Evolutionary conservation across 805 yeast genomes (phyloP).

Genomic region (Priceomyces haplophilus): DNA sequence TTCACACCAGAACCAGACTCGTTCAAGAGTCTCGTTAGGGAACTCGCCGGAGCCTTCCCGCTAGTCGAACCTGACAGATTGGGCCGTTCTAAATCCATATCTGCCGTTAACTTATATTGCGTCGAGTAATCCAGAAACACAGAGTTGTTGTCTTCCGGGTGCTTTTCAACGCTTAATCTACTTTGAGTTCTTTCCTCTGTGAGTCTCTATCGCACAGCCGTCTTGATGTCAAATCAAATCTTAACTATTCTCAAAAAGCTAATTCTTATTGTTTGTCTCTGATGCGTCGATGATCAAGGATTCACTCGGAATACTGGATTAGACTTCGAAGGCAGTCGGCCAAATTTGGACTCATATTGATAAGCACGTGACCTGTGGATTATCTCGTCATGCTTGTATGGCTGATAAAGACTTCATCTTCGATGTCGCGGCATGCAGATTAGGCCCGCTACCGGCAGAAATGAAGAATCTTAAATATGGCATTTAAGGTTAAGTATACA

Average conservation of each 20-base stretch:
- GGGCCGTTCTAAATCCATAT: conserved; percentile 14
- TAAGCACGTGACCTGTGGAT: conserved; percentile 3
- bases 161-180: neutral
- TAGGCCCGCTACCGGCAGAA: no score
- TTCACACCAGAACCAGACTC: conserved; percentile 26
- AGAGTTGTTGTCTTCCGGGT: neutral
- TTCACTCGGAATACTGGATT: no score
- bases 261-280: no score
- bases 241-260: no score
- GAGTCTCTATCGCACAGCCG: neutral
- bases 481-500: no score
- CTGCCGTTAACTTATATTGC: neutral
- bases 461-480: no score
- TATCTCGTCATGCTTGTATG: conserved; percentile 1
- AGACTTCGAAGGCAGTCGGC: neutral
- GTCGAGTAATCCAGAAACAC: neutral
- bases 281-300: no score
- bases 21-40: conserved; percentile 37
- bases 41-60: conserved; percentile 27
- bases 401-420: neutral
- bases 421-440: no score
- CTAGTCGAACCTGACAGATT: conserved; percentile 4
- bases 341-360: neutral
- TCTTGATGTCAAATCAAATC: no score
- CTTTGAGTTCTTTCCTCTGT: neutral